Conservation (phyloP, 106 monocot species). For the Dendrobium nobile region DNA sequence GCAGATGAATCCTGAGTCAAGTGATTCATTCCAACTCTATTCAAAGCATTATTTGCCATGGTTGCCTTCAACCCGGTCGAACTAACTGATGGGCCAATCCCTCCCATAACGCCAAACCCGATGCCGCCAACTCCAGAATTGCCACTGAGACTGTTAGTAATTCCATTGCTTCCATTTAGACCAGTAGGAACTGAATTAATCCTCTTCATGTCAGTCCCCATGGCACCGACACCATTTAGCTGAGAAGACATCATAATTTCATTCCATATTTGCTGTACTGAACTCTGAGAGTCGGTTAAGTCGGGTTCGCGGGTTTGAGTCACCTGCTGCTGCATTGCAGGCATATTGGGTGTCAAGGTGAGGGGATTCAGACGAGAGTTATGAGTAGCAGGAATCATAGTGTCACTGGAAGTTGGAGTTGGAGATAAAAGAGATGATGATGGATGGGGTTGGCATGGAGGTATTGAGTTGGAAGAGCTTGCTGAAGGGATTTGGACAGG, state of each 20-base stretch:
- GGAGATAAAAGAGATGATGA: constrained; percentile 41
- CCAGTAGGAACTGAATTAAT: constrained; percentile 22
- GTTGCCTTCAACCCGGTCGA: constrained; percentile 35
- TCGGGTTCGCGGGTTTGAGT: constrained; percentile 31
- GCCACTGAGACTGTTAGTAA: constrained; percentile 17
- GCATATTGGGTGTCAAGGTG: constrained; percentile 16
- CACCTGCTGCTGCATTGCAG: constrained; percentile 14
- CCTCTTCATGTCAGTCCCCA: constrained; percentile 40
- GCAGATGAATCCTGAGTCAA: constrained; percentile 29
- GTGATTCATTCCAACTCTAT: constrained; percentile 20
- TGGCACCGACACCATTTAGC: constrained; percentile 11
- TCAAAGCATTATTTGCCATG: constrained; percentile 34
- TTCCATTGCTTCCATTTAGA: constrained; percentile 29
- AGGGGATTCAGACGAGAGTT: constrained; percentile 18
- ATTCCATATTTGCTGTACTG: constrained; percentile 56
- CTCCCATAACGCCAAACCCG: constrained; percentile 38
- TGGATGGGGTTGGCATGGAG: constrained; percentile 36
- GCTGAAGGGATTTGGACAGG: constrained; percentile 52
- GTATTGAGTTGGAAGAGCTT: constrained; percentile 42
- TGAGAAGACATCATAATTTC: constrained; percentile 65
- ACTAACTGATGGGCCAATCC: constrained; percentile 18
- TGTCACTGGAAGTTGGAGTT: constrained; percentile 29
- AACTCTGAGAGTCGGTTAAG: constrained; percentile 36
- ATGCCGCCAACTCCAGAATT: constrained; percentile 23
- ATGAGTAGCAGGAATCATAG: constrained; percentile 8